Base-by-base conservation (phyloP, 306 rosid species). In the Glycine soja region DNA sequence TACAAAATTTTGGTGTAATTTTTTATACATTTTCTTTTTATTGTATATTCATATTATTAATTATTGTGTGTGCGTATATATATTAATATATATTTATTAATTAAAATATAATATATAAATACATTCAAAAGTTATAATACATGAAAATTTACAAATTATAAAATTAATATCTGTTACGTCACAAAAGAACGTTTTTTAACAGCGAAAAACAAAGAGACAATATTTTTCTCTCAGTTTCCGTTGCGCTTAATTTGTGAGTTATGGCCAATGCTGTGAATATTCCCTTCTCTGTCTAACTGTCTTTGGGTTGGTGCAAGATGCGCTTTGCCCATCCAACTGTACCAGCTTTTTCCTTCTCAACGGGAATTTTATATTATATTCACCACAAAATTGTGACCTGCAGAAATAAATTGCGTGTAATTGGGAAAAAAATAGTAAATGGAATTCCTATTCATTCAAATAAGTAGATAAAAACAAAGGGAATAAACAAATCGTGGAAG, bases 181-280 rank as follows among this genome's bases (percentile, higher is more conserved):
- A 24, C 24, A 24, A 24, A 24, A 24, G 1, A 24, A 24, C 24
- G 30, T 24, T 24, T 24, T 24, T 24, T 0, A 24, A 42, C 8
- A 11, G 11, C 6, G 6, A 32, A 30, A 61, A 63, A 34, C 70
- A 34, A 15, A 2, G 30, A 38, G 7, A 7, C 52, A 16, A 67
- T 67, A 7, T 40, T 65, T 40, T 38, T 32, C 43, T 32, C 43
- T 30, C 65, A 59, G 40, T 42, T 32, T 32, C 45, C 42, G 51
- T 66, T n/a, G 16, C 13, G 19, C 7, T 15, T 53, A 24, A 24
- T 24, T 24, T 24, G 30, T 24, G 2, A 24, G 30, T 24, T 15
- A 53, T 54, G 70, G 81, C 80, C 78, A 24, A 42, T 70, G 77
- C 80, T 54, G n/a, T 36, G 80, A 58, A 81, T 84, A 78, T 79